phyloP scores from a whole-genome alignment of 2,329 filamentous ascomycete genomes.

The Penicillium sp. region DNA sequence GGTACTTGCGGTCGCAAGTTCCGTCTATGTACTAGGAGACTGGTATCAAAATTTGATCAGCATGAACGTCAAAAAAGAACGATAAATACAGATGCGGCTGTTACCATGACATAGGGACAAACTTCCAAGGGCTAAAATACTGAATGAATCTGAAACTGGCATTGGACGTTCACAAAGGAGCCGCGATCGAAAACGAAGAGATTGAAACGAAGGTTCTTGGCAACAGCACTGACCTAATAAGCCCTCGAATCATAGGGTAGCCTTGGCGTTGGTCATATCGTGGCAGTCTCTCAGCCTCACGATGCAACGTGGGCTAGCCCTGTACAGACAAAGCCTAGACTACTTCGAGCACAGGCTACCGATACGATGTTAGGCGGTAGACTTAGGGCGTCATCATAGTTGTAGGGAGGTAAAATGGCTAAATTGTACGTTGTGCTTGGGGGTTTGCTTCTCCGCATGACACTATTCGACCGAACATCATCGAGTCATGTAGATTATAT shows the following conservation, averaged over 20 bases:
- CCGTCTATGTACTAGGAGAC: too few relatives aligned
- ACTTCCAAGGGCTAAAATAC: background rate
- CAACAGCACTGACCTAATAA: background rate
- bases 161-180: background rate
- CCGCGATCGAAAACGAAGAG: background rate
- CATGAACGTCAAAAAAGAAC: background rate
- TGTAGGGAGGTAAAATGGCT: background rate
- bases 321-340: background rate
- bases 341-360: background rate
- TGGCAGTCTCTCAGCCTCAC: background rate
- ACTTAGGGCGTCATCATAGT: too few relatives aligned
- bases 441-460: background rate
- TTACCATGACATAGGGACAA: background rate
- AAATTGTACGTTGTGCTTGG: background rate
- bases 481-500: background rate
- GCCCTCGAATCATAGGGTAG: background rate
- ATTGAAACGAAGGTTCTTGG: background rate
- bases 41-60: too few relatives aligned
- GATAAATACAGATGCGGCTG: background rate
- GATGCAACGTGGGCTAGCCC: background rate
- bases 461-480: background rate
- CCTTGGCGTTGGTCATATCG: background rate
- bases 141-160: background rate
- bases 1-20: too few relatives aligned
- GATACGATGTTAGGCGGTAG: background rate